Evolutionary conservation across 1,284 basidiomycete genomes (phyloP), one percentile per base, ranked within the genome.

Genomic region (Ustilago loliicola): DNA sequence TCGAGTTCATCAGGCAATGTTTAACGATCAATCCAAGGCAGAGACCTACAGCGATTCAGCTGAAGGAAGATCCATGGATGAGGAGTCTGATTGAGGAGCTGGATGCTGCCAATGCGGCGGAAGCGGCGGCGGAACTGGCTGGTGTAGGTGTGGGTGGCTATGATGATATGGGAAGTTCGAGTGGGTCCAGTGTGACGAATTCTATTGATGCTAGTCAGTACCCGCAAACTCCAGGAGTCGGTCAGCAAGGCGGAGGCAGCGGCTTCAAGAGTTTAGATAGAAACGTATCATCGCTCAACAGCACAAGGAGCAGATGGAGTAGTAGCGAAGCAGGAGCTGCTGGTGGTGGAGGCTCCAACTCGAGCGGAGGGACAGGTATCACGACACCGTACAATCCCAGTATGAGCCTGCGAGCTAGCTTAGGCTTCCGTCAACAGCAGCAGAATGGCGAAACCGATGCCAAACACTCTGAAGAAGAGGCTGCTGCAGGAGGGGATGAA

Each of bases 1-100:
- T 98, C 85, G 92, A 93, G 86, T 99, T 99, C 87, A 95, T 98
- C 86, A 92, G 94, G 66, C 91, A 92, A 82, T 98, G 96, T 87
- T 88, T 99, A 36, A 94, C 91, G 11, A 93, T 99, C 66, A 94
- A 98, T 83, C 92, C 96, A 0, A 89, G 92, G 83, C 88, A 90
- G 70, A 90, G 97, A 51, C 96, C 97, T 0, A 91, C 92, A 6
- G 95, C 97, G 0, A 87, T 89, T 11, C 94, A 98, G 85, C 89
- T 99, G 27, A 90, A 96, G 87, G 89, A 92, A 55, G 94, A 99
- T 86, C 90, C 91, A 19, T 99, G 97, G 97, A 94, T 99, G 71
- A 70, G 81, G 29, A 81, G 77, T 56, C 72, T 87, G 29, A 82
- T 84, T 40, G 83, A 84, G 34, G 81, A 80, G 65, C 64, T 85